Conservation (phyloP, 306 rosid genomes). For the Sesbania bispinosa region DNA sequence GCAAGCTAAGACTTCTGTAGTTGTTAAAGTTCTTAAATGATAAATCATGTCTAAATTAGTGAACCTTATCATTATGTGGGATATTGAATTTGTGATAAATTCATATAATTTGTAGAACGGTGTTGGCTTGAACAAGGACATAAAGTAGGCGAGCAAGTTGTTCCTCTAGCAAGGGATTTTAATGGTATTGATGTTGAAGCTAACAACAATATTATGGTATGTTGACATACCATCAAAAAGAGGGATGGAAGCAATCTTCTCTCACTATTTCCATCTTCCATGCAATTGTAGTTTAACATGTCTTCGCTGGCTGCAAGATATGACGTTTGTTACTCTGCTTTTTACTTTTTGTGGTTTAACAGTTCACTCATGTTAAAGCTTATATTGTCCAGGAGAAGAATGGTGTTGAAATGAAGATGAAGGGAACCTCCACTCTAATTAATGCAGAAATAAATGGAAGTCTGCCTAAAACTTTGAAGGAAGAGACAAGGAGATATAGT, state of each 20-base stretch:
- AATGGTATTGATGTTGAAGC: conserved; percentile 60
- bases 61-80: not conserved
- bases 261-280: not conserved
- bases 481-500: conserved; percentile 60
- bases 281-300: not conserved
- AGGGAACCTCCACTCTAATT: conserved; percentile 35
- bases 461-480: conserved; percentile 47
- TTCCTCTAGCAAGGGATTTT: conserved; percentile 88
- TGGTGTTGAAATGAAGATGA: conserved; percentile 67
- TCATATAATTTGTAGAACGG: conserved; percentile 56
- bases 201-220: conserved; percentile 56
- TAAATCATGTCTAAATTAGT: not conserved
- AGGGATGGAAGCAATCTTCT: not conserved
- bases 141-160: conserved; percentile 86
- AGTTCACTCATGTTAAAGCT: conserved; percentile 12
- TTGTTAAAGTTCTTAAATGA: not conserved
- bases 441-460: conserved; percentile 36
- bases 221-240: not conserved
- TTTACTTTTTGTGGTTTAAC: not conserved
- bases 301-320: conserved; percentile 12
- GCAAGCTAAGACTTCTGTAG: conserved; percentile 9
- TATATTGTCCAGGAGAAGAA: conserved; percentile 52
- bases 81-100: conserved; percentile 15
- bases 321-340: not conserved
- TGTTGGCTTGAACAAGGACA: conserved; percentile 87